These are phyloP conservation scores for Fusarium keratoplasticum DNA, from an alignment of 2,329 filamentous ascomycete species.

Conservation along the genomic window DNA sequence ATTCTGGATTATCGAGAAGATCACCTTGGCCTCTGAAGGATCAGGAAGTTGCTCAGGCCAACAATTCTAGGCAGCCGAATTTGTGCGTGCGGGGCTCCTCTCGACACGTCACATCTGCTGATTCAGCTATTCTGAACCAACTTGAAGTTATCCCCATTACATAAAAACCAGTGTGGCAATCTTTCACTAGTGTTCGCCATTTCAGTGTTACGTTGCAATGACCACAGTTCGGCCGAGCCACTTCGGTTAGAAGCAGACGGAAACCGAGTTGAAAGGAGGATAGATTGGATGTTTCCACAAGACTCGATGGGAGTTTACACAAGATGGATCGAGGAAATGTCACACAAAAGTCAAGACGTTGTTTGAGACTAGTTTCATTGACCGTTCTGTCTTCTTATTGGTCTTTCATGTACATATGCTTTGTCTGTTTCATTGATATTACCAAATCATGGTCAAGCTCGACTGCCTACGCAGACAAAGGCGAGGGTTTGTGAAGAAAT, in stretches of 20 bases:
- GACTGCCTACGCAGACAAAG: not conserved
- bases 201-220: not conserved
- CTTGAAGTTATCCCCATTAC: not conserved
- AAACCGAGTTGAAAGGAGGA: not conserved
- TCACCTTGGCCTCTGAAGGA: not conserved
- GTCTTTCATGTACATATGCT: constrained; percentile 12
- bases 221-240: not conserved
- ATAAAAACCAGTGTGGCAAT: not conserved
- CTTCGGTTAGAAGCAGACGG: not conserved
- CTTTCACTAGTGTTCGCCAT: not conserved
- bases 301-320: not conserved
- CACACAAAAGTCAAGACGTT: not conserved
- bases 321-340: not conserved
- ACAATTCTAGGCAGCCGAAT: not conserved
- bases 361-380: not conserved
- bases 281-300: not conserved
- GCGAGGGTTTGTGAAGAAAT: not conserved
- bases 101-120: not conserved
- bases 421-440: constrained; percentile 4
- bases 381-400: not conserved
- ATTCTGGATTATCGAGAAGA: not conserved
- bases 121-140: not conserved
- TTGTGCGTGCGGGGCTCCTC: not conserved
- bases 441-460: not conserved
- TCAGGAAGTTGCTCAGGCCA: not conserved